Percentiles rank a stretch among this genome's conserved stretches.
phyloP scores from a whole-genome alignment of 208 protist species.

The Trichomonas vaginalis region DNA sequence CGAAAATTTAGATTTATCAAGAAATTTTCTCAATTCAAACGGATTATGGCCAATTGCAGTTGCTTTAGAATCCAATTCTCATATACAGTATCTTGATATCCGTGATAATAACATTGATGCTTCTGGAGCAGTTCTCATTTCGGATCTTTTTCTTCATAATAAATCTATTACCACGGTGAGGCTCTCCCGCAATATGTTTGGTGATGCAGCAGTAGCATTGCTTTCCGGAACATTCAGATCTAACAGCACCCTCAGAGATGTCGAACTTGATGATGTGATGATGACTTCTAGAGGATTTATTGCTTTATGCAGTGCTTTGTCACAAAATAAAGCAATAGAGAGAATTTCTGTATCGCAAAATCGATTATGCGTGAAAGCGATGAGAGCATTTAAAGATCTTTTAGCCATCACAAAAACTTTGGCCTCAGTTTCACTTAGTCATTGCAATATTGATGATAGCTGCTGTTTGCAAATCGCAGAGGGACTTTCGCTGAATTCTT shows the following conservation, averaged over 20 bases:
- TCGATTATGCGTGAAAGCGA: not conserved
- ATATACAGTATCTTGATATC: not conserved
- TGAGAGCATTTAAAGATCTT: not conserved
- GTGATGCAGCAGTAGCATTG: not conserved
- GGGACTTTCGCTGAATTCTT: not conserved
- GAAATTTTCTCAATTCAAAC: not conserved
- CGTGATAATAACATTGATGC: not conserved
- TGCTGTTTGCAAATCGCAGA: not conserved
- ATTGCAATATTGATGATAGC: not conserved
- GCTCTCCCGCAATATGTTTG: not conserved
- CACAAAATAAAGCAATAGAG: not conserved
- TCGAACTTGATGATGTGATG: not conserved
- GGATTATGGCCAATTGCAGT: not conserved
- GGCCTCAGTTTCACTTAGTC: not conserved
- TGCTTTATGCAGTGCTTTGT: not conserved
- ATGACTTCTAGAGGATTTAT: not conserved
- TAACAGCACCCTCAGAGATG: not conserved
- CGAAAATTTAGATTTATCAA: not conserved
- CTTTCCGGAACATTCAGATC: not conserved
- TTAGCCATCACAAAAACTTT: not conserved
- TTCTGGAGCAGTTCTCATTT: not conserved
- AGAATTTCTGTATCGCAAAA: not conserved
- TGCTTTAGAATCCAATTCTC: not conserved
- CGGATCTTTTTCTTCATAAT: not conserved
- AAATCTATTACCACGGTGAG: not conserved